A percentile compares a stretch with the other conserved stretches of the same genome.
Evolutionary conservation across 331 rosid genomes (phyloP).

Genomic region (Malus hybrid): DNA sequence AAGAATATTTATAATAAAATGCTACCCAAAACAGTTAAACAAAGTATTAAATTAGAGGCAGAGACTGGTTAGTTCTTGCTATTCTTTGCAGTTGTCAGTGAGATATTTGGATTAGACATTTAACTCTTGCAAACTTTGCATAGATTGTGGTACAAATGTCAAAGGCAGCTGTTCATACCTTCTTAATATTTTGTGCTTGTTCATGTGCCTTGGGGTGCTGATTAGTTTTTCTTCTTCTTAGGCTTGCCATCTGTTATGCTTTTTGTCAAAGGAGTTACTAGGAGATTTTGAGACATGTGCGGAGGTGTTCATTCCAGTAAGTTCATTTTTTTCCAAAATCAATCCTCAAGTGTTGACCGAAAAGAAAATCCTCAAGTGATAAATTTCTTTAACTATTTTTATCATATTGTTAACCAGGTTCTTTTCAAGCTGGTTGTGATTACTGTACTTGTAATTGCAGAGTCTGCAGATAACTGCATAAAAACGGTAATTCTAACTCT

Average conservation of each 20-base stretch:
- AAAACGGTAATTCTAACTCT: slow-evolving; percentile 64
- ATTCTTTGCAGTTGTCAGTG: background rate
- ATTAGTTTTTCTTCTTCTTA: slow-evolving; percentile 25
- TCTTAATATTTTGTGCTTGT: background rate
- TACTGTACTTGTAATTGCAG: slow-evolving; percentile 99
- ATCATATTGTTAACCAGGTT: slow-evolving; percentile 52
- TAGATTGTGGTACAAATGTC: background rate
- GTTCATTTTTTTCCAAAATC: slow-evolving; percentile 27
- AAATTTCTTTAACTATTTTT: slow-evolving; percentile 17
- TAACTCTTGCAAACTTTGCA: background rate
- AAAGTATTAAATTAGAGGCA: background rate
- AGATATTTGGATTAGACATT: background rate
- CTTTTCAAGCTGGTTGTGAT: slow-evolving; percentile 99
- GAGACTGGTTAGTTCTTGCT: background rate
- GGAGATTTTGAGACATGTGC: slow-evolving; percentile 97
- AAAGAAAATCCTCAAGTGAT: background rate
- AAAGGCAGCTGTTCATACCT: background rate
- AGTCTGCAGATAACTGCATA: slow-evolving; percentile 96
- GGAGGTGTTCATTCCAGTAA: slow-evolving; percentile 86
- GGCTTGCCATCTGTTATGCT: slow-evolving; percentile 94
- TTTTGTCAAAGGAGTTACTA: slow-evolving; percentile 93
- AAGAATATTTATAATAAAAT: background rate
- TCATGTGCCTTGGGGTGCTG: background rate
- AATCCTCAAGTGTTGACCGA: background rate
- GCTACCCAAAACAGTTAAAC: background rate